Conservation (phyloP, 2,329 filamentous ascomycete species). For the Huntiella omanensis region DNA sequence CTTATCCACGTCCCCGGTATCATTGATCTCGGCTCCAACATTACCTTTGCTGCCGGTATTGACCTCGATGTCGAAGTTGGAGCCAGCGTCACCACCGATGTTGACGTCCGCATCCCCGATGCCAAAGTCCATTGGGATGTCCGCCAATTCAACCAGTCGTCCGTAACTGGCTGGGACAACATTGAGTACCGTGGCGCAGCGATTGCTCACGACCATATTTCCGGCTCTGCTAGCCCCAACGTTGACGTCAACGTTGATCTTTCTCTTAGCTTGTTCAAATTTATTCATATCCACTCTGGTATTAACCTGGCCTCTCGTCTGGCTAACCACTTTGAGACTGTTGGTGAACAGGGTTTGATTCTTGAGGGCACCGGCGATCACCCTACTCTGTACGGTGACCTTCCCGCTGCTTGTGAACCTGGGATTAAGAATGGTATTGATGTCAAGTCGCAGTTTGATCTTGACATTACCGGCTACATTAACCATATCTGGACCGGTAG, state of each 20-base stretch:
- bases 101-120: constrained; percentile 18
- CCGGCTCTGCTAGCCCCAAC: constrained; percentile 17
- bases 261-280: constrained; percentile 20
- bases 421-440: constrained; percentile 2
- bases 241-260: constrained; percentile 15
- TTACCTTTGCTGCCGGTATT: constrained; percentile 18
- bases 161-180: constrained; percentile 18
- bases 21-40: constrained; percentile 20
- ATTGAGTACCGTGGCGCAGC: constrained; percentile 19
- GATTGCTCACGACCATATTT: constrained; percentile 18
- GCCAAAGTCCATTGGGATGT: constrained; percentile 23
- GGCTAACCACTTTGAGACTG: background rate
- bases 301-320: background rate
- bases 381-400: background rate
- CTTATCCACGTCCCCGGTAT: constrained; percentile 23
- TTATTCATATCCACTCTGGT: background rate
- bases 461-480: background rate
- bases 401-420: background rate
- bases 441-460: background rate
- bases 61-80: constrained; percentile 19
- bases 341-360: constrained; percentile 3
- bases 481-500: background rate
- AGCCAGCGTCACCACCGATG: constrained; percentile 16
- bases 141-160: constrained; percentile 16
- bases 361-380: background rate